These are phyloP conservation scores for Nigrospora osmanthi DNA, from an alignment of 2,329 filamentous ascomycete species.

Conservation along the genomic window DNA sequence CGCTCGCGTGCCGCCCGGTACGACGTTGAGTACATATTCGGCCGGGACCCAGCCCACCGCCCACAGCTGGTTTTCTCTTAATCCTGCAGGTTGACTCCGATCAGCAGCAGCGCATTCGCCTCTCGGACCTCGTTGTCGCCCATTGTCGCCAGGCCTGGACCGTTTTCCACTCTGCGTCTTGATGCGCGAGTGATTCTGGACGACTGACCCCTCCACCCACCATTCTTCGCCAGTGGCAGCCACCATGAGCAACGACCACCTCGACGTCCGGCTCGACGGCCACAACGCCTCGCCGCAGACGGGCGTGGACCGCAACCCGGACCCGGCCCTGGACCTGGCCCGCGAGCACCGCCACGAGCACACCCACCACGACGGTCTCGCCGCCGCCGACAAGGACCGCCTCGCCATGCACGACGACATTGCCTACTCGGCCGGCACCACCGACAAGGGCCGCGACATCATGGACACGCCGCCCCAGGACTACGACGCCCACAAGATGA, in stretches of 20 bases:
- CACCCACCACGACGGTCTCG: slow-evolving; percentile 29
- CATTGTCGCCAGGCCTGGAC: too few species aligned
- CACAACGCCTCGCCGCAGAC: slow-evolving; percentile 13
- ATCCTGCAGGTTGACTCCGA: too few species aligned
- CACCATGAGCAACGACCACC: slow-evolving; percentile 6
- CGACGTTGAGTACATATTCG: too few species aligned
- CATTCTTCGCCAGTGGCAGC: too few species aligned
- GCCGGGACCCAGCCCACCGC: too few species aligned
- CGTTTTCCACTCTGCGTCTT: too few species aligned
- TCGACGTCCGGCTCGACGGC: slow-evolving; percentile 9
- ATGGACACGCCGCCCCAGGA: slow-evolving; percentile 22
- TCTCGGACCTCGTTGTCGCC: too few species aligned
- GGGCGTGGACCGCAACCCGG: slow-evolving; percentile 12
- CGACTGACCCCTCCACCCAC: too few species aligned
- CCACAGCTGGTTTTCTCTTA: too few species aligned
- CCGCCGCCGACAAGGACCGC: slow-evolving; percentile 12
- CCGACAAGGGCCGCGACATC: slow-evolving; percentile 28
- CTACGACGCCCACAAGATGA: slow-evolving; percentile 32
- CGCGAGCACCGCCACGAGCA: slow-evolving; percentile 37
- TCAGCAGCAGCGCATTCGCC: too few species aligned
- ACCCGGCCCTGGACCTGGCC: slow-evolving; percentile 22
- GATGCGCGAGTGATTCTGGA: too few species aligned
- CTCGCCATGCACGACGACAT: slow-evolving; percentile 31
- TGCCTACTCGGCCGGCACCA: slow-evolving; percentile 35
- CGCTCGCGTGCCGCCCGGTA: too few species aligned